Base-by-base conservation (phyloP, 805 yeast species). In the Tetrapisispora fleetii region DNA sequence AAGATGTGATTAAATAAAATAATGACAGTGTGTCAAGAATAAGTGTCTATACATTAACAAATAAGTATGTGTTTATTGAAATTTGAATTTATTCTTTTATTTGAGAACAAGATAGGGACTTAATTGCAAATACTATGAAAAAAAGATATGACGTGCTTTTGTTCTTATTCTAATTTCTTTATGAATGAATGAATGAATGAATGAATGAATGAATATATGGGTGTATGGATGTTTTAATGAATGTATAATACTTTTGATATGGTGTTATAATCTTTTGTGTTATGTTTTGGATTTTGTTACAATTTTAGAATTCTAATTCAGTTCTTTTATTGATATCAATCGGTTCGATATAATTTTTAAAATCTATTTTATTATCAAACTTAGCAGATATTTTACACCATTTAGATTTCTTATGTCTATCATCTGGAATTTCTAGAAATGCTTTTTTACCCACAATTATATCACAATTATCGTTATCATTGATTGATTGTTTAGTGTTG, bases 341-440 rank as follows among this genome's bases (percentile, higher is more conserved):
- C 2, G 3, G 4, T 3, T 28, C 28, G 8, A 16, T 11, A 41
- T 13, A 17, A 13, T 19, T n/a, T 19, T 9, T 14, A 16, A 27
- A 28, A 21, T 35, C 32, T 13, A 13, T 18, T 7, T 39, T 18
- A 11, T 17, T 24, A 21, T 39, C 27, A 16, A 39, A 17, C 14
- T 37, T 30, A 19, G 28, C 44, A 27, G 27, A 21, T 16, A 37
- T 22, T 4, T 27, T 16, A 10, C 30, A 8, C 48, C 47, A 44
- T 27, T 45, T 17, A 9, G 33, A 18, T 16, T 19, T 17, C 6
- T 36, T 32, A 36, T 36, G 37, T 30, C 22, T 30, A 28, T 40
- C 44, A 40, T 46, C 30, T 19, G 40, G 40, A n/a, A 48, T 37
- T 2, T 33, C 45, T 8, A 44, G 40, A 6, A 48, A 21, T 14